These are phyloP conservation scores for Anastatica hierochuntica DNA, from an alignment of 345 rosid genomes.

Conservation along the genomic window DNA sequence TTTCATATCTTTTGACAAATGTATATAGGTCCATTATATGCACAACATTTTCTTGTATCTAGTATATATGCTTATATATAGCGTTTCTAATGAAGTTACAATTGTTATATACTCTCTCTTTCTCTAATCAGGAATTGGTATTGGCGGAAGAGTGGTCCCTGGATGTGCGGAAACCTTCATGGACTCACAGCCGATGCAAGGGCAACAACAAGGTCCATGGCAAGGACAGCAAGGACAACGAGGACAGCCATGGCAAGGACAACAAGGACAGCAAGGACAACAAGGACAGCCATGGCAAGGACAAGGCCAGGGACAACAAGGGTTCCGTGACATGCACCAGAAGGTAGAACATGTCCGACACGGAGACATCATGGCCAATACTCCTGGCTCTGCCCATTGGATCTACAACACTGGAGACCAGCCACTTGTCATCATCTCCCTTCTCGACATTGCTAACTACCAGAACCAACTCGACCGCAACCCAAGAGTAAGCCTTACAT, in stretches of 20 bases:
- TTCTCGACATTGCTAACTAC: conserved; percentile 30
- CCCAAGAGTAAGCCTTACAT: conserved; percentile 42
- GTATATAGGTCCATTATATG: too few species aligned
- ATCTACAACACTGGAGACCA: conserved; percentile 38
- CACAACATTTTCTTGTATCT: too few species aligned
- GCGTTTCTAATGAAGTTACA: not conserved
- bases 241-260: not conserved
- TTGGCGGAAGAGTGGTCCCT: conserved; percentile 32
- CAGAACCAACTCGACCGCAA: conserved; percentile 58
- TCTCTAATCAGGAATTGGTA: conserved; percentile 44
- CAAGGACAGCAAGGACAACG: conserved; percentile 13
- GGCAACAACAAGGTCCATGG: not conserved
- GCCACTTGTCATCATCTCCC: conserved; percentile 26
- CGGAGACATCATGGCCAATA: conserved; percentile 33
- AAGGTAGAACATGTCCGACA: conserved; percentile 32
- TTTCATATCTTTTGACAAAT: too few species aligned
- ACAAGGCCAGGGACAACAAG: conserved; percentile 2
- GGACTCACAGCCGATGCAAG: conserved; percentile 34
- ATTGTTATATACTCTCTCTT: conserved; percentile 2
- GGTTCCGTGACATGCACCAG: conserved; percentile 39
- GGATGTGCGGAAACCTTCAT: conserved; percentile 65
- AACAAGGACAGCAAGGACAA: conserved; percentile 1
- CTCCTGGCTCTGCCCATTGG: conserved; percentile 45
- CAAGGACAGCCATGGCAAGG: conserved; percentile 7
- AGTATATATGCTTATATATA: not conserved